Conservation (phyloP, 257 asterid species). For the Voacanga thouarsii region DNA sequence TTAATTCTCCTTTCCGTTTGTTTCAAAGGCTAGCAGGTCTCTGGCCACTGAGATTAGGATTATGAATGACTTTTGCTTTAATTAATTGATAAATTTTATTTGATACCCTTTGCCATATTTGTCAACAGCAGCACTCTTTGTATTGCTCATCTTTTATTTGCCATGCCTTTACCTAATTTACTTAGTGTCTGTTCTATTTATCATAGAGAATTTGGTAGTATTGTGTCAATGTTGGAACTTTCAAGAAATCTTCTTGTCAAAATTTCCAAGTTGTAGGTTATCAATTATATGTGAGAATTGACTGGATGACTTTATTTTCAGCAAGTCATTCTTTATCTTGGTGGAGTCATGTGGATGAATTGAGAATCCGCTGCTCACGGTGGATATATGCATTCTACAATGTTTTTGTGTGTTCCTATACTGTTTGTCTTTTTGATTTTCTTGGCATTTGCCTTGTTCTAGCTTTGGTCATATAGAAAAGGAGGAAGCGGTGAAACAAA, state of each 20-base stretch:
- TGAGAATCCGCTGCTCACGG: too few species aligned
- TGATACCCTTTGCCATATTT: background rate
- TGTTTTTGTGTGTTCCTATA: background rate
- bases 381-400: background rate
- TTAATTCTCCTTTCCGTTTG: conserved; percentile 37
- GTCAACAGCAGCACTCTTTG: background rate
- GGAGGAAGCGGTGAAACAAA: background rate
- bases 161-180: background rate
- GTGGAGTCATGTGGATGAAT: background rate
- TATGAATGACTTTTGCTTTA: conserved; percentile 24
- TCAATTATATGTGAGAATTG: background rate
- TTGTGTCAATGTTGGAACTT: background rate
- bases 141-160: background rate
- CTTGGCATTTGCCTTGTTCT: too few species aligned
- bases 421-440: too few species aligned
- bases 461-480: background rate
- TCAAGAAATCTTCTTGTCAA: background rate
- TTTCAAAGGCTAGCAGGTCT: conserved; percentile 35
- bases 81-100: conserved; percentile 9
- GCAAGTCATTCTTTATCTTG: background rate
- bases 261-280: background rate
- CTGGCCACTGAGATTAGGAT: conserved; percentile 45
- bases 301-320: too few species aligned
- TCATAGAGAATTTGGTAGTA: background rate
- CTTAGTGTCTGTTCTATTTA: background rate